These are phyloP conservation scores for Penicillium roqueforti DNA, from an alignment of 495 filamentous ascomycete species.

Conservation along the genomic window DNA sequence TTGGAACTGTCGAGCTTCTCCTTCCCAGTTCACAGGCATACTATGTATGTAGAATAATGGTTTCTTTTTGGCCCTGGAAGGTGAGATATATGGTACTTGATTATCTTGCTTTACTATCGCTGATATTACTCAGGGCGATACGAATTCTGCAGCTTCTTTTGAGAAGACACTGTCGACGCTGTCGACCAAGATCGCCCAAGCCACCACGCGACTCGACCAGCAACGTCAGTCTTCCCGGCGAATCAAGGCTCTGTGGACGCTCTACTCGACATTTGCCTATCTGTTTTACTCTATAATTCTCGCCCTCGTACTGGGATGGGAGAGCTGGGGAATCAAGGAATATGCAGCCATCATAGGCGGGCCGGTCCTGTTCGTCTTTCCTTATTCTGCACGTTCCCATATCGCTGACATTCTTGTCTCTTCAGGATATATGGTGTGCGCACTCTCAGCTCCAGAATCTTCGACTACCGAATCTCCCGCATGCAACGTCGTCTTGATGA, in stretches of 20 bases:
- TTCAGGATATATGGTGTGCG: slow-evolving; percentile 65
- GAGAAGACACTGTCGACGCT: slow-evolving; percentile 83
- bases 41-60: slow-evolving; percentile 48
- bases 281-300: slow-evolving; percentile 78
- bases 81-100: slow-evolving; percentile 34
- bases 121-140: slow-evolving; percentile 55
- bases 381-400: not conserved
- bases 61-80: slow-evolving; percentile 79
- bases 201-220: slow-evolving; percentile 64
- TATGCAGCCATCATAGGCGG: slow-evolving; percentile 73
- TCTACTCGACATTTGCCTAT: slow-evolving; percentile 87
- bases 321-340: slow-evolving; percentile 68
- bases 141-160: slow-evolving; percentile 84
- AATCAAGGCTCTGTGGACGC: slow-evolving; percentile 78
- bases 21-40: not conserved
- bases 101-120: slow-evolving; percentile 5
- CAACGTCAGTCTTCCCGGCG: slow-evolving; percentile 68
- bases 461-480: slow-evolving; percentile 71
- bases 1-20: not conserved
- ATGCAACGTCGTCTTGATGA: slow-evolving; percentile 64
- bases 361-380: slow-evolving; percentile 61
- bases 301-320: slow-evolving; percentile 79
- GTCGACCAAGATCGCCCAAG: slow-evolving; percentile 71
- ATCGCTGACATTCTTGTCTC: not conserved
- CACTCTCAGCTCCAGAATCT: slow-evolving; percentile 58